phyloP scores from a whole-genome alignment of 2,329 filamentous ascomycete species.

The Thelonectria discophora region DNA sequence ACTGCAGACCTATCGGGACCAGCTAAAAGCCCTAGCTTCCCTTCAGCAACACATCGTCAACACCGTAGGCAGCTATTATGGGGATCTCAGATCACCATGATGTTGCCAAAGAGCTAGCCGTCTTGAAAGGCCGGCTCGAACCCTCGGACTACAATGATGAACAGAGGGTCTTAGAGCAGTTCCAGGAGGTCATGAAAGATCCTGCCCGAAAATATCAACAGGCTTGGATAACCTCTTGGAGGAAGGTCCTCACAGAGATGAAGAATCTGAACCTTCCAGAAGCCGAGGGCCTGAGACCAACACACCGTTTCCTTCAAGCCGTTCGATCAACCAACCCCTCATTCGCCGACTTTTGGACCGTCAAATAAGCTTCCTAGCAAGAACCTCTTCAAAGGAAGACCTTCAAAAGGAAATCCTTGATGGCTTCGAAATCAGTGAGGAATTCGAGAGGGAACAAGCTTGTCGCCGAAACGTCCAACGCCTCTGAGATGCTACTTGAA shows the following conservation, averaged over 20 bases:
- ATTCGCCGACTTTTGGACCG: no score
- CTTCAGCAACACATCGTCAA: slow-evolving; percentile 5
- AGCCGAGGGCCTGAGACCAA: not conserved
- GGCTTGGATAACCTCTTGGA: slow-evolving; percentile 1
- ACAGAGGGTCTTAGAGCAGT: not conserved
- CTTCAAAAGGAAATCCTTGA: not conserved
- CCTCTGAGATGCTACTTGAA: no score
- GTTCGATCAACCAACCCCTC: not conserved
- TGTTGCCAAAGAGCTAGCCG: not conserved
- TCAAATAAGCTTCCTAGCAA: not conserved
- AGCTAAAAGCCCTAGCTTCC: slow-evolving; percentile 6
- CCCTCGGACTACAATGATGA: not conserved
- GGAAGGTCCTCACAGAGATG: slow-evolving; percentile 4
- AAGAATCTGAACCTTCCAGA: not conserved
- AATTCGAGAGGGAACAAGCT: no score
- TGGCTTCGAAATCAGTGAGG: slow-evolving; percentile 3
- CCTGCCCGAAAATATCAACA: not conserved
- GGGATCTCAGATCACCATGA: not conserved
- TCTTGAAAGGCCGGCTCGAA: not conserved
- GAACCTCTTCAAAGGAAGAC: not conserved
- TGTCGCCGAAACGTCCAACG: no score
- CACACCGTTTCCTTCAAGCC: slow-evolving; percentile 3
- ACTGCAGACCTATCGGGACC: not conserved
- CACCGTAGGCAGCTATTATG: slow-evolving; percentile 8
- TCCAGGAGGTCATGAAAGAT: slow-evolving; percentile 5